Base-by-base conservation (phyloP, 2,329 filamentous ascomycete species). In the Graphilbum fragrans region DNA sequence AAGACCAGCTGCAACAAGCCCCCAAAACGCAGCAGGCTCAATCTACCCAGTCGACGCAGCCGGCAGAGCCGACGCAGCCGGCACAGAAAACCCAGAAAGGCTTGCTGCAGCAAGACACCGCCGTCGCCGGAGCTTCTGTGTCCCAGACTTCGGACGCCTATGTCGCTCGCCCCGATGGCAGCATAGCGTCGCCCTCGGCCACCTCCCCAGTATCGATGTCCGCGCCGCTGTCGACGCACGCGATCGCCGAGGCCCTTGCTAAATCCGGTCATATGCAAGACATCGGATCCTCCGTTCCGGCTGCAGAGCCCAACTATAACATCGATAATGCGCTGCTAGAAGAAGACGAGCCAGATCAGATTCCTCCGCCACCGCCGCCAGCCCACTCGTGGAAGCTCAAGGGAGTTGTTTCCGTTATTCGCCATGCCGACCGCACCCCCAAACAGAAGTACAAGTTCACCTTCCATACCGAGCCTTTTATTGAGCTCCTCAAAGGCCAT, bases 361-460 rank as follows among this genome's bases (percentile, higher is more conserved):
- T 76, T 10, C 29, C 29, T 8, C 77, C 80, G 35, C 81, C 82
- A 3, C 78, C 78, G 3, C 74, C 73, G 1, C 83, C 82, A 0
- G 95, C 95, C 53, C 87, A 94, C 55, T 86, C 92, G 11, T 98
- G 92, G 92, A 96, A 94, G 59, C 68, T 98, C 40, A 98, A 98
- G 63, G 92, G 92, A 12, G 88, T 98, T 63, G 90, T 98, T 1
- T 90, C 88, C 2, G 92, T 98, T 16, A 87, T 98, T 49, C 79
- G 92, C 22, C 92, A 98, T 60, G 93, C 93, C 3, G 92, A 98
- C 63, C 82, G 92, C 43, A 98, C 92, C 2, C 92, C 92, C 3
- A 98, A 98, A 63, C 92, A 98, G 55, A 98, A 98, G 58, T 95
- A 95, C 70, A 98, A 98, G 58, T 98, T 96, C 54, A 98, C 92